Evolutionary conservation across 1,139 yeast genomes (phyloP).

Genomic region (Pichiaceae sp.): DNA sequence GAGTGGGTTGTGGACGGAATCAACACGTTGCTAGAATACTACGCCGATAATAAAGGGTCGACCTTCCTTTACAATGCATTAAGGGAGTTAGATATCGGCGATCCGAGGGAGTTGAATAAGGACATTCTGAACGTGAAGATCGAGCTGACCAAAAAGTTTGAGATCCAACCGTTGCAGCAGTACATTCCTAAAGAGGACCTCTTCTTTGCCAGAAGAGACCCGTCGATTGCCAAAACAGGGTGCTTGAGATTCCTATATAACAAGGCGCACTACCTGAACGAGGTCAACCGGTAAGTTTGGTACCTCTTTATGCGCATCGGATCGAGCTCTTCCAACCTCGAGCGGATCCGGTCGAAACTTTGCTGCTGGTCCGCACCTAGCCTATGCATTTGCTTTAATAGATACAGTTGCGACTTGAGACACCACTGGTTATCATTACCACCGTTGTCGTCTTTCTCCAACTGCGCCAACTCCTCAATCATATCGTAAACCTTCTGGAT

Average conservation of each 20-base stretch:
- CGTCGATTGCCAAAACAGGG: constrained; percentile 21
- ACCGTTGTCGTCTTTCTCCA: constrained; percentile 46
- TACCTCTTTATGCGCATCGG: constrained; percentile 65
- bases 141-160: constrained; percentile 9
- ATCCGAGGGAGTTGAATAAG: constrained; percentile 14
- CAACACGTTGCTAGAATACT: constrained; percentile 23
- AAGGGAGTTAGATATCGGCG: constrained; percentile 9
- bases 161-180: not conserved
- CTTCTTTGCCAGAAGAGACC: constrained; percentile 20
- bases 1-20: constrained; percentile 24
- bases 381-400: constrained; percentile 22
- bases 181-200: constrained; percentile 11
- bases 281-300: constrained; percentile 11
- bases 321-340: constrained; percentile 48
- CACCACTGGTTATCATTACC: constrained; percentile 63
- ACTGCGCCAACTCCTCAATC: constrained; percentile 48
- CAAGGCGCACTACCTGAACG: constrained; percentile 17
- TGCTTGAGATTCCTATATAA: constrained; percentile 23
- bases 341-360: constrained; percentile 25
- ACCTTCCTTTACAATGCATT: constrained; percentile 17
- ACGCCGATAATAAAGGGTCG: constrained; percentile 18
- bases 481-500: constrained; percentile 21
- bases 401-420: constrained; percentile 39
- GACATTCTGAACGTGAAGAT: constrained; percentile 20
- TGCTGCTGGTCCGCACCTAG: constrained; percentile 8